phyloP scores from a whole-genome alignment of 2,329 filamentous ascomycete species.

The Cucurbitaria berberidis region DNA sequence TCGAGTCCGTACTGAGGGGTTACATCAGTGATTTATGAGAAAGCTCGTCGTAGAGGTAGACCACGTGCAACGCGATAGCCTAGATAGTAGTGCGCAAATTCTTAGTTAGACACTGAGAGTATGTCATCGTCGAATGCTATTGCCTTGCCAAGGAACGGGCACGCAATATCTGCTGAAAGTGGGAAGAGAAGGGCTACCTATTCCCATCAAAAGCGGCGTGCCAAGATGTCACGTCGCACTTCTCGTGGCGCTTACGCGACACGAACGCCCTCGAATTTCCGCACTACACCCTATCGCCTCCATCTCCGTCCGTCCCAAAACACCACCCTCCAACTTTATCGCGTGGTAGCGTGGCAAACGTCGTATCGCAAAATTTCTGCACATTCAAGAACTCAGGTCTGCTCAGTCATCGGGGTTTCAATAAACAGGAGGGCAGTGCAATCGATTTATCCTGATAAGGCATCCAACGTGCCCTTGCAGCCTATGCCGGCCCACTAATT shows the following conservation, averaged over 20 bases:
- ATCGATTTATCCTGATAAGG: constrained; percentile 15
- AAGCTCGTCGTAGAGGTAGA: too few relatives aligned
- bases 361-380: neutral
- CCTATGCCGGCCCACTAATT: constrained; percentile 2
- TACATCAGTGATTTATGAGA: too few relatives aligned
- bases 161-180: neutral
- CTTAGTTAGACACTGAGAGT: too few relatives aligned
- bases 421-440: constrained; percentile 17
- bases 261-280: constrained; percentile 6
- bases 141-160: too few relatives aligned
- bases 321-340: neutral
- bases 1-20: too few relatives aligned
- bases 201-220: neutral
- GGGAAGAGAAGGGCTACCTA: neutral
- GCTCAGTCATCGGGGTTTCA: constrained; percentile 10
- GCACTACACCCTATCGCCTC: neutral
- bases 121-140: too few relatives aligned
- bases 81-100: too few relatives aligned
- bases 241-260: constrained; percentile 10
- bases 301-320: neutral
- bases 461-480: constrained; percentile 17
- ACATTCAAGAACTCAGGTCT: neutral
- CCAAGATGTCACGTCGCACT: constrained; percentile 6
- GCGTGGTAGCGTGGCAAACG: neutral
- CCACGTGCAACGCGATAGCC: too few relatives aligned